Conservation (phyloP, 2,329 filamentous ascomycete genomes). For the Septoria linicola region DNA sequence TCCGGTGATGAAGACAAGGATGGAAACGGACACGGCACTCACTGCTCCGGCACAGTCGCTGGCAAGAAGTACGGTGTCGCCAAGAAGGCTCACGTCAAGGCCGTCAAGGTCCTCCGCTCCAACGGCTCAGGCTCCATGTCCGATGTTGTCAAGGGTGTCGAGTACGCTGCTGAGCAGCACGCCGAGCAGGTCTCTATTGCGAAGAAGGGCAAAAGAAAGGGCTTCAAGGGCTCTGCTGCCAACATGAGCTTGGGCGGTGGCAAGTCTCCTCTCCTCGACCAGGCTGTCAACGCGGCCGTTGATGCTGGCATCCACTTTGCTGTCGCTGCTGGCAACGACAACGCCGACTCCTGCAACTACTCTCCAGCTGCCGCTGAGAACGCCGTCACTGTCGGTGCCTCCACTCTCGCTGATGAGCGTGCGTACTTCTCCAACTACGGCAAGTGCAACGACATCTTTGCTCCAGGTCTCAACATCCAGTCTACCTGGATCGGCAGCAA, state of each 20-base stretch:
- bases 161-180: constrained; percentile 85
- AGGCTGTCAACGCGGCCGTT: constrained; percentile 91
- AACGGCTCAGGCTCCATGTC: constrained; percentile 99
- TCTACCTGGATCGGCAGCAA: constrained; percentile 99
- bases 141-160: constrained; percentile 96
- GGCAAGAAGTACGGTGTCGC: constrained; percentile 99
- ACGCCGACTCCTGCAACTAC: constrained; percentile 97
- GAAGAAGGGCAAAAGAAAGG: constrained; percentile 86
- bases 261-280: constrained; percentile 88
- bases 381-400: constrained; percentile 93
- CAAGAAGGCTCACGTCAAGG: constrained; percentile 96
- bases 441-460: constrained; percentile 99
- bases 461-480: constrained; percentile 82
- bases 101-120: constrained; percentile 96
- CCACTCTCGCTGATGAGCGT: constrained; percentile 87
- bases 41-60: constrained; percentile 97
- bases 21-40: constrained; percentile 97
- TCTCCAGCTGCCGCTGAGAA: constrained; percentile 90
- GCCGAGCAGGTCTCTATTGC: constrained; percentile 70
- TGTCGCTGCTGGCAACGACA: constrained; percentile 97
- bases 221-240: constrained; percentile 97
- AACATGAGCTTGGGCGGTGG: constrained; percentile 99
- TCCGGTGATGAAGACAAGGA: constrained; percentile 78
- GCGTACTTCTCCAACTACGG: constrained; percentile 99
- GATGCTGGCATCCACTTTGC: constrained; percentile 92